Base-by-base conservation (phyloP, 805 yeast species). In the Candida loeiensis region DNA sequence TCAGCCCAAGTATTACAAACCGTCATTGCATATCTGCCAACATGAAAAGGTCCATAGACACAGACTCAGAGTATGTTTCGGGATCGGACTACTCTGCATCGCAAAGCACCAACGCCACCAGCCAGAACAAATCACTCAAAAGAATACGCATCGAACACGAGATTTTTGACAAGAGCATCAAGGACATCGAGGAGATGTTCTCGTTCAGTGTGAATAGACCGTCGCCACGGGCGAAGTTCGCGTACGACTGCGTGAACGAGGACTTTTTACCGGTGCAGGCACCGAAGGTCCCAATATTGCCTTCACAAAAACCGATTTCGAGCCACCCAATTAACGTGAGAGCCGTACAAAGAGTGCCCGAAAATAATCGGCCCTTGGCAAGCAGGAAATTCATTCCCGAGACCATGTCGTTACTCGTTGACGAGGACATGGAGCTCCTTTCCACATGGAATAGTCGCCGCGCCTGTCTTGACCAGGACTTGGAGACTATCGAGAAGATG, bases 131-230 rank as follows among this genome's bases (percentile, higher is more conserved):
- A 32, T 51, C 58, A 5, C 37, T 40, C 18, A 53, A 54, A 31
- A 31, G 59, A 19, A 18, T 50, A 12, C 46, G 44, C 32, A 36
- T 55, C 13, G 58, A 54, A 31, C 41, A 48, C 18, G 58, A 54
- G 39, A 53, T 55, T 28, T 51, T 54, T 24, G 51, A 55, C 36
- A 53, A 50, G 18, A 51, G 58, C 14, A 53, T 55, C 26, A 41
- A 48, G 32, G 60, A 55, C 36, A 55, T 55, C 6, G 58, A 54
- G 35, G 36, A 45, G 16, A 54, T 55, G 58, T 49, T 55, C 27
- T 36, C 44, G 39, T 47, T 33, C 32, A 36, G 22, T 25, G 46
- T 41, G 22, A 25, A 24, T 29, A 16, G 14, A 27, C 28, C 28
- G n/a, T n/a, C 34, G 17, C 14, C 34, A 30, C 21, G 13, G 18